phyloP scores from a whole-genome alignment of 1,284 basidiomycete genomes.

The Testicularia cyperi region DNA sequence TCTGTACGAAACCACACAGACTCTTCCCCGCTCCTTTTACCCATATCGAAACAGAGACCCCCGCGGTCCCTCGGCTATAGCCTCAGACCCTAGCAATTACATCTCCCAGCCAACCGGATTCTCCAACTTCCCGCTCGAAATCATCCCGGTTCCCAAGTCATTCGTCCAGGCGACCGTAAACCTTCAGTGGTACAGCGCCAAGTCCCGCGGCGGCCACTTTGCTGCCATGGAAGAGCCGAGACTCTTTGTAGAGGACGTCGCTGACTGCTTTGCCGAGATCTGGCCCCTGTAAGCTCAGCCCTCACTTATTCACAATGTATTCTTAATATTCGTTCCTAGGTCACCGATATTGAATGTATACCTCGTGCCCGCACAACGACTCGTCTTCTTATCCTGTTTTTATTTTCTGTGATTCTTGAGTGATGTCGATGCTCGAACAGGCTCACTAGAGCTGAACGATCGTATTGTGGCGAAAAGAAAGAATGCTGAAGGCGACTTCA shows the following conservation, averaged over 20 bases:
- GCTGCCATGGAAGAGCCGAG: constrained; percentile 62
- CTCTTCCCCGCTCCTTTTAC: constrained; percentile 62
- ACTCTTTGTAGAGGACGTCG: constrained; percentile 56
- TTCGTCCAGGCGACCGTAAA: constrained; percentile 60
- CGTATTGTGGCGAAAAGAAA: no score
- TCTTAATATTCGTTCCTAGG: no score
- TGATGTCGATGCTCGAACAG: no score
- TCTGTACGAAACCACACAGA: constrained; percentile 62
- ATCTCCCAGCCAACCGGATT: constrained; percentile 61
- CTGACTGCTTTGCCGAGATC: constrained; percentile 42
- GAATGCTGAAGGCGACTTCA: no score
- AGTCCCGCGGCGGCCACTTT: constrained; percentile 55
- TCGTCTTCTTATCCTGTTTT: no score
- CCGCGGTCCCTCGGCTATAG: constrained; percentile 3
- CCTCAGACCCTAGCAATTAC: constrained; percentile 31
- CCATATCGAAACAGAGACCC: constrained; percentile 61
- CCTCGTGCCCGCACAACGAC: no score
- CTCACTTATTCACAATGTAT: no score
- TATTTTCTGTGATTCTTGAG: no score
- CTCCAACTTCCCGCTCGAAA: constrained; percentile 61
- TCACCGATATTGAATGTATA: no score
- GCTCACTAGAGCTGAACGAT: no score
- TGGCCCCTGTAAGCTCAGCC: constrained; percentile 24
- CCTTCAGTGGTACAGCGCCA: constrained; percentile 57
- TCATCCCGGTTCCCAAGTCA: constrained; percentile 58